A percentile compares a stretch with the other conserved stretches of the same genome.
phyloP scores from a whole-genome alignment of 2,329 filamentous ascomycete species.

The Fusarium redolens region DNA sequence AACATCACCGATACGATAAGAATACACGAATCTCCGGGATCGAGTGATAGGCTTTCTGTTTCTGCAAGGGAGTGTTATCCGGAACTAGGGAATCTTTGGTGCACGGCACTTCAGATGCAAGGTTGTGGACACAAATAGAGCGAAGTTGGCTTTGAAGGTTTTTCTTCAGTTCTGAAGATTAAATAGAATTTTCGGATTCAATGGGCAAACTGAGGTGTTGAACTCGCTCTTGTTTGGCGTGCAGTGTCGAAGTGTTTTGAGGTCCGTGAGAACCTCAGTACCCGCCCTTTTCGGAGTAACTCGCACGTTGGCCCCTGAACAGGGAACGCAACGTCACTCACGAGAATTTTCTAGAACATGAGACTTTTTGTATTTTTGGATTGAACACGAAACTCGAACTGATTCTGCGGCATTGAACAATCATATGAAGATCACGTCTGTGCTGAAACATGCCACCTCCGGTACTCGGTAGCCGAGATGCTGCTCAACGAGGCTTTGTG shows the following conservation, averaged over 20 bases:
- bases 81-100: neutral
- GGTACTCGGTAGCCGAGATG: conserved; percentile 9
- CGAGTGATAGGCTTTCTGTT: neutral
- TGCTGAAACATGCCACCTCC: conserved; percentile 4
- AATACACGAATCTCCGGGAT: too few relatives aligned
- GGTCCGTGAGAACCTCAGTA: conserved; percentile 23
- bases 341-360: neutral
- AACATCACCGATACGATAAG: neutral
- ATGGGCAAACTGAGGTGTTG: neutral
- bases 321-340: conserved; percentile 2
- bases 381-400: too few relatives aligned
- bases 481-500: conserved; percentile 1
- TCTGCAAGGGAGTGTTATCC: conserved; percentile 21
- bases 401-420: neutral
- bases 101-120: neutral
- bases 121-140: neutral
- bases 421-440: conserved; percentile 1
- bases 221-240: neutral
- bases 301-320: conserved; percentile 27
- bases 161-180: too few relatives aligned
- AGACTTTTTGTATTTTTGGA: neutral
- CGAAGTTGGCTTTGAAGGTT: neutral
- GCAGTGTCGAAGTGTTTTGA: conserved; percentile 7
- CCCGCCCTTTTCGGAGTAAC: conserved; percentile 22
- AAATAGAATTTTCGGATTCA: neutral